Evolutionary conservation across 116 monocot species (phyloP).

Genomic region (Phalaenopsis hybrid): DNA sequence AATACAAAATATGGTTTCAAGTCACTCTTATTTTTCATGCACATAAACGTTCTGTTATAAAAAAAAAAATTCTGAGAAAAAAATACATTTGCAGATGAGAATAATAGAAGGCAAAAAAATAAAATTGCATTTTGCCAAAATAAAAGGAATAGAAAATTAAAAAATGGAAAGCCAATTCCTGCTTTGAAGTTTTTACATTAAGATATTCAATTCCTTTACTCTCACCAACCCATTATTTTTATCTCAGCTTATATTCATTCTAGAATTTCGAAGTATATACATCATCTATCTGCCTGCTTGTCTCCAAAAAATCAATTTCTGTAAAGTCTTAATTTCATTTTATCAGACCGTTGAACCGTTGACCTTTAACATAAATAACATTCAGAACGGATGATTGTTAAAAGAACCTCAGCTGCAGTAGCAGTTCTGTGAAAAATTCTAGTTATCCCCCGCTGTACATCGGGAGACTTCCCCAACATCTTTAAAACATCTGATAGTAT

Average conservation of each 20-base stretch:
- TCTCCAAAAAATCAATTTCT: background rate
- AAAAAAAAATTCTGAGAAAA: too few relatives aligned
- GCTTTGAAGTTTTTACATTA: background rate
- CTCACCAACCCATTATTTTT: background rate
- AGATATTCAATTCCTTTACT: background rate
- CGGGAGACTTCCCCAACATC: conserved; percentile 52
- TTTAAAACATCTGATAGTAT: conserved; percentile 64
- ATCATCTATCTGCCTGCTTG: background rate
- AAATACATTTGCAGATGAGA: too few relatives aligned
- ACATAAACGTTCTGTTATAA: too few relatives aligned
- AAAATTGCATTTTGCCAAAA: too few relatives aligned
- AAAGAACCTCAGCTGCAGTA: conserved; percentile 62
- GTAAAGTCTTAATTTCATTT: conserved; percentile 1
- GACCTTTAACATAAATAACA: background rate
- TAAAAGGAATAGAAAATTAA: too few relatives aligned
- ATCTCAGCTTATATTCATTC: background rate
- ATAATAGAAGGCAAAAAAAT: too few relatives aligned
- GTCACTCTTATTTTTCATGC: too few relatives aligned
- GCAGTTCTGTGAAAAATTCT: conserved; percentile 87
- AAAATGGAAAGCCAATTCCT: too few relatives aligned
- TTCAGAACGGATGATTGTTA: background rate
- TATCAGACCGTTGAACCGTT: background rate
- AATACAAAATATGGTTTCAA: too few relatives aligned
- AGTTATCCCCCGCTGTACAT: conserved; percentile 89
- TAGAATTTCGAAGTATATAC: background rate